These are phyloP conservation scores for Psidium friedrichsthalianum DNA, from an alignment of 345 rosid species.

Conservation along the genomic window DNA sequence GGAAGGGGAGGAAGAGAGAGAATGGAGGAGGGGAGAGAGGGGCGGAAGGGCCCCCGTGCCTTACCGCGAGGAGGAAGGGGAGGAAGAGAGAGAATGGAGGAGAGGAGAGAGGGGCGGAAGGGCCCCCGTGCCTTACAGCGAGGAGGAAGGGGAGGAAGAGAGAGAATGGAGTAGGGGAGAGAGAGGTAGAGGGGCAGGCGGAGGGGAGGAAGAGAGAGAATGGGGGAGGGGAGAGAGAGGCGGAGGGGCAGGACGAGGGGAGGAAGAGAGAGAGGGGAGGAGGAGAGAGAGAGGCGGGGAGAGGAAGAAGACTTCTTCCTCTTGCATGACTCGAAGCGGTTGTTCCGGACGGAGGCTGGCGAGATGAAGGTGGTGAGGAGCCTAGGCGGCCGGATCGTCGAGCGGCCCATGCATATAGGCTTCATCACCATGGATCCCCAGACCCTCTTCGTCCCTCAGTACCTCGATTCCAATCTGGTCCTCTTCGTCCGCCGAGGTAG, in stretches of 20 bases:
- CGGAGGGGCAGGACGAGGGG: background rate
- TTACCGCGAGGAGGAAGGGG: background rate
- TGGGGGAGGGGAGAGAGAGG: background rate
- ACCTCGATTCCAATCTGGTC: constrained; percentile 62
- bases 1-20: too few relatives aligned
- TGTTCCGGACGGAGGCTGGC: constrained; percentile 73
- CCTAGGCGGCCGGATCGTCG: constrained; percentile 29
- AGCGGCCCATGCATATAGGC: constrained; percentile 72
- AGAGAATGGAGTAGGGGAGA: too few relatives aligned
- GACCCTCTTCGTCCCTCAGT: constrained; percentile 72
- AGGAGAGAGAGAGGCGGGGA: background rate
- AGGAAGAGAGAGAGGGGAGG: background rate
- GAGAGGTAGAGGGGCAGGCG: too few relatives aligned
- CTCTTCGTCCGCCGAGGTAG: constrained; percentile 63
- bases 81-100: background rate
- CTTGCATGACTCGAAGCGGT: constrained; percentile 36
- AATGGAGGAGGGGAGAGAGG: too few relatives aligned
- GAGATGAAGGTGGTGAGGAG: constrained; percentile 50
- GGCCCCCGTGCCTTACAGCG: too few relatives aligned
- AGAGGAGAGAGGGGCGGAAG: too few relatives aligned
- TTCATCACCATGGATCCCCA: constrained; percentile 85
- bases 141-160: background rate
- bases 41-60: background rate
- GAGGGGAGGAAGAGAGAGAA: background rate
- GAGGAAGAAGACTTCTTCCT: constrained; percentile 28